Base-by-base conservation (phyloP, 2,329 filamentous ascomycete species). In the Paecilomyces fulvus region DNA sequence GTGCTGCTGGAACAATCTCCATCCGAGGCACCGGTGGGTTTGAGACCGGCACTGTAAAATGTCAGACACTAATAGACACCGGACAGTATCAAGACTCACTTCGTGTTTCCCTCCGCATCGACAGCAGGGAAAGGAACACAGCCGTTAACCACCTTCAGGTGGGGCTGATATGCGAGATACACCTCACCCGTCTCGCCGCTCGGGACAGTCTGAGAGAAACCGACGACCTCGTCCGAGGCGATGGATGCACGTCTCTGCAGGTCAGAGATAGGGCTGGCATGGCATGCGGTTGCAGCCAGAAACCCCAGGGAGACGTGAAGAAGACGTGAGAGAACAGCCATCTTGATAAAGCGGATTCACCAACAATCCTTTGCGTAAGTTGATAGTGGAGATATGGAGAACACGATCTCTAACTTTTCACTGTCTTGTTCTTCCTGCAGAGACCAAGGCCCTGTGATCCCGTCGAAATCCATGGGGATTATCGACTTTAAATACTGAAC, bases 121-220 rank as follows among this genome's bases (percentile, higher is more conserved):
- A 86, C 83, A 1, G 79, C 83, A 0, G 83, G 83, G 64, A 83
- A 86, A 0, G 83, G 82, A 8, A 85, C 83, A 59, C 83, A 86
- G 50, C 83, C 83, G 61, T 81, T 80, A 17, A 76, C 74, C 4
- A 85, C 78, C 10, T 82, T 62, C 5, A 84, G 73, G 54, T 73
- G 76, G 0, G 82, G 83, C 68, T 85, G 78, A 68, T 82, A 85
- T 54, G 79, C 78, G 48, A 80, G 65, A 60, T 82, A 81, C 23
- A 82, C 65, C 2, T 72, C 65, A 12, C 82, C 82, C 0, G 69
- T 65, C 1, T 70, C 70, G 4, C 73, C 74, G 48, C 68, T 70
- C 0, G 82, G 82, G 0, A 84, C 79, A 0, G 79, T 77, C 64
- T 84, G 64, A 0, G 75, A 57, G 59, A 85, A 83, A 1, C 79